Evolutionary conservation across 176 grass and related monocot species (phyloP), one percentile per base, ranked within the genome.

Genomic region (Carex littledalei): DNA sequence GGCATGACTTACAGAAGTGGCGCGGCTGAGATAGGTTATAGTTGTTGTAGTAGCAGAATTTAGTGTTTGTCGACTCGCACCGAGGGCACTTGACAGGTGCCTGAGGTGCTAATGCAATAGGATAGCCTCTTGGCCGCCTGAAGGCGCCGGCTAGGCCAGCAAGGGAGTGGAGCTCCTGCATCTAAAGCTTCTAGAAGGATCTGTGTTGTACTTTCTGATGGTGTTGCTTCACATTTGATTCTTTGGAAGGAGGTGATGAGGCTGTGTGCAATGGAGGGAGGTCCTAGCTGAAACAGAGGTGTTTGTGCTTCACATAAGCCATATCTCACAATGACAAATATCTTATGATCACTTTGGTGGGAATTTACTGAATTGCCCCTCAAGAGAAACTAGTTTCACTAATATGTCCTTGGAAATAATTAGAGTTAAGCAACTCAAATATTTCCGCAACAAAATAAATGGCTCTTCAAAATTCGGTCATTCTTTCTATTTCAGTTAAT

Each of bases 11-110:
- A 86, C 94, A 97, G 86, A 97, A 97, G 85, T 97, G 92, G 22
- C 94, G 92, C 84, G 94, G 94, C 84, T 97, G 94, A 45, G 92
- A 91, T 4, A 94, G 79, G 89, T 92, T 97, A 88, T 98, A 93
- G 82, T 98, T 98, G 91, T 98, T 98, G 89, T 94, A 98, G 89
- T 98, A 98, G 84, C 95, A 98, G 92, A 97, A 97, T 85, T 97
- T 97, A 80, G 95, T 97, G 90, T 94, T 91, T 54, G 92, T 91
- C 10, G 94, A 97, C 39, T 97, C 94, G 65, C 94, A 97, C 32
- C 94, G 88, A 35, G 94, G 94, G 84, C 94, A 97, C 92, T 92
- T 94, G 8, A 94, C 84, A 34, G 60, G 81, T 14, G 90, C 92
- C 85, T 92, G 90, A 1, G 87, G 69, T 70, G 65, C 67, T 1